phyloP scores from a whole-genome alignment of 345 rosid genomes.

The Eucalyptus sp. region DNA sequence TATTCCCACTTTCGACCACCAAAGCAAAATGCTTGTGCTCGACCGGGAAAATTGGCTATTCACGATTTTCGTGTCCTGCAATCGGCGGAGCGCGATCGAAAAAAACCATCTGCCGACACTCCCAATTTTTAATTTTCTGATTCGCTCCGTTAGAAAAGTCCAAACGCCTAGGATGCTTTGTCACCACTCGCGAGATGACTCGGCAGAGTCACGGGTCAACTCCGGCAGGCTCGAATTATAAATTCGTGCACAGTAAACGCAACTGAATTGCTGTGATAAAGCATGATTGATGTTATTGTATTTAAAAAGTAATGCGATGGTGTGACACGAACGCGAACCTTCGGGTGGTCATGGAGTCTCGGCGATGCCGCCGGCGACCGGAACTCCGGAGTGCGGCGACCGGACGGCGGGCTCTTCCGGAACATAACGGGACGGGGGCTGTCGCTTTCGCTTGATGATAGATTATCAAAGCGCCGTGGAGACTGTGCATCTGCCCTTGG shows the following conservation, averaged over 20 bases:
- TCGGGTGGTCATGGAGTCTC: neutral
- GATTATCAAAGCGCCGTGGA: neutral
- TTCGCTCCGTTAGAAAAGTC: neutral
- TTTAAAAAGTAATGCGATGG: neutral
- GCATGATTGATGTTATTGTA: neutral
- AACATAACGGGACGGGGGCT: neutral
- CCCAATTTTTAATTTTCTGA: neutral
- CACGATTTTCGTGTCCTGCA: neutral
- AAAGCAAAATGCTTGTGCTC: neutral
- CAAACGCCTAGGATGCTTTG: neutral
- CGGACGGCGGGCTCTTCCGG: neutral
- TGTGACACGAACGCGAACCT: neutral
- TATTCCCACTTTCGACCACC: neutral
- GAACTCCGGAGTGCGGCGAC: conserved; percentile 2
- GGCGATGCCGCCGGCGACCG: conserved; percentile 8
- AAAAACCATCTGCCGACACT: neutral
- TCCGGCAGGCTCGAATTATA: neutral
- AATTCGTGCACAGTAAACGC: neutral
- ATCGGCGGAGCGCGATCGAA: neutral
- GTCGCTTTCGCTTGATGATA: neutral
- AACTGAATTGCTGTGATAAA: neutral
- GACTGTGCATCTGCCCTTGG: neutral
- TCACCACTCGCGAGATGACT: neutral
- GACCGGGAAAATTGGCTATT: neutral
- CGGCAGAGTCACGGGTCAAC: neutral